Evolutionary conservation across 1,284 basidiomycete species (phyloP).

Genomic region (Rhizopogon parksii): DNA sequence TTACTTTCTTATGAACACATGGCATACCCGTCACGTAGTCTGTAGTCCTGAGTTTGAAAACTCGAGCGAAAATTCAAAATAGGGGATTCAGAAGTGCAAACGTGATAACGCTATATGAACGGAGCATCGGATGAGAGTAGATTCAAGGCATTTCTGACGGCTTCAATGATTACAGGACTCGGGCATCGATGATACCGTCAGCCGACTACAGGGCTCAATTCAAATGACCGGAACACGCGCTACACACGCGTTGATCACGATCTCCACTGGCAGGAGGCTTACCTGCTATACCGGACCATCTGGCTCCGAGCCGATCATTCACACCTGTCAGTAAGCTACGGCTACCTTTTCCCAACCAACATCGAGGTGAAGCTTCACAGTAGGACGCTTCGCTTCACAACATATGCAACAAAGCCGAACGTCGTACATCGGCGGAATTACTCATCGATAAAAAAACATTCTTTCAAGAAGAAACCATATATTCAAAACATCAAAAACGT

Average conservation of each 20-base stretch:
- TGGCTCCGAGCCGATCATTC: neutral
- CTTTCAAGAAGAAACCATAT: neutral
- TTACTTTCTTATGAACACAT: neutral
- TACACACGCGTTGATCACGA: neutral
- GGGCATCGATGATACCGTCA: neutral
- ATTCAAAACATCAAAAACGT: neutral
- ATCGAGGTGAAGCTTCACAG: neutral
- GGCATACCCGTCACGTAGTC: neutral
- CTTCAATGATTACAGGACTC: neutral
- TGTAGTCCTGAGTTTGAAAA: neutral
- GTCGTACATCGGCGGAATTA: neutral
- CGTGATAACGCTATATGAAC: neutral
- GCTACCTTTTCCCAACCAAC: neutral
- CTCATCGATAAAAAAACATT: conserved; percentile 1
- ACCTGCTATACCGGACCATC: neutral
- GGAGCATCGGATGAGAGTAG: neutral
- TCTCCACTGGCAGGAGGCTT: neutral
- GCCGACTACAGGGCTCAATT: conserved; percentile 2
- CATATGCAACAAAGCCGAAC: neutral
- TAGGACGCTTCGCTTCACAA: neutral
- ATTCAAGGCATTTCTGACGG: neutral
- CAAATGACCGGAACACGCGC: conserved; percentile 4
- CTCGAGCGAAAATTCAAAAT: neutral
- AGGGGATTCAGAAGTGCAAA: neutral
- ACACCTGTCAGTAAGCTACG: too few relatives aligned